Base-by-base conservation (phyloP, 257 asterid genomes). In the Solanum corneliomulleri region DNA sequence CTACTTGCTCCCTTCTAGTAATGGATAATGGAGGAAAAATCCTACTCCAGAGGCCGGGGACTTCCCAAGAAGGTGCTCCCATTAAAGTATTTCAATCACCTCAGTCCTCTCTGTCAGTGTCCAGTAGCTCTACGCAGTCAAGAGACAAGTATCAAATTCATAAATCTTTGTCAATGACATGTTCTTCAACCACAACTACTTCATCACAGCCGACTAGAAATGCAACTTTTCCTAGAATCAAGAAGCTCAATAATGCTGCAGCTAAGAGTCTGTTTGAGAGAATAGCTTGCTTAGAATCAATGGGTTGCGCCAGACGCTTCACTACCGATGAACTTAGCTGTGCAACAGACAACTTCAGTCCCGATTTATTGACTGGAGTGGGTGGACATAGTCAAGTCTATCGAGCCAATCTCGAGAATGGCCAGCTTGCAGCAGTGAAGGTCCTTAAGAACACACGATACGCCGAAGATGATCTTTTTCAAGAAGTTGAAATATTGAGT, bases 1-100 rank as follows among this genome's bases (percentile, higher is more conserved):
- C 98, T 11, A 92, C 95, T 82, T 95, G 98, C 89, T 87, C 90
- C 87, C 98, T 95, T 86, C 87, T 94, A 29, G 91, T 94, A 86
- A 90, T 94, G 93, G 96, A 92, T 58, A 69, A 84, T 58, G 93
- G 91, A 68, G 98, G 98, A 33, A 93, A 88, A 90, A 85, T 95
- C 87, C 85, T 94, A 52, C 71, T 89, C 80, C 94, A 90, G 89
- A 92, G 86, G 87, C 89, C 85, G 89, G 98, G 98, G 86, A 94
- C 95, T 88, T 94, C 96, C 21, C 97, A 93, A 85, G 93, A 93
- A 88, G 98, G 97, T 39, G 87, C 94, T 52, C 72, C 75, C 78
- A 88, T 77, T 45, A 88, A 89, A 91, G 87, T 72, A 56, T 86
- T 88, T 83, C 91, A 86, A 35, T 87, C 91, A 82, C 90, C 90